These are phyloP conservation scores for Pachysolen tannophilus DNA, from an alignment of 805 yeast species.

Conservation along the genomic window DNA sequence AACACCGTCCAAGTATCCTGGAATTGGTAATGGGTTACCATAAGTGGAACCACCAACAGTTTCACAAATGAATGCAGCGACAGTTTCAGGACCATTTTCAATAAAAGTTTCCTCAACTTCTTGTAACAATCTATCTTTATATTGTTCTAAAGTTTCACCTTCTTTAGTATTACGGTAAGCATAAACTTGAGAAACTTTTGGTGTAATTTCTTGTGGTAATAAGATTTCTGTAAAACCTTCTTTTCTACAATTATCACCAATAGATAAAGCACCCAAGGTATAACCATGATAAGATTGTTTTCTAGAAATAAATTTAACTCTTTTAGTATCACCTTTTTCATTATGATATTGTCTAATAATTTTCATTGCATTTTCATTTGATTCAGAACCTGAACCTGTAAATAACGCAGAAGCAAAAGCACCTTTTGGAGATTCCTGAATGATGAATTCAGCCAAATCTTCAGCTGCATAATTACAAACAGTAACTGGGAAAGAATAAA, in stretches of 20 bases:
- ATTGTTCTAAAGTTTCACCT: constrained; percentile 30
- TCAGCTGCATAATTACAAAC: constrained; percentile 26
- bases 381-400: constrained; percentile 63
- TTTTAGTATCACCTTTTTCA: constrained; percentile 27
- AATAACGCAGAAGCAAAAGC: constrained; percentile 34
- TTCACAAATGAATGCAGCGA: constrained; percentile 34
- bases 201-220: constrained; percentile 15
- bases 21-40: constrained; percentile 35
- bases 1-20: constrained; percentile 37
- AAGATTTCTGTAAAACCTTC: constrained; percentile 21
- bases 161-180: constrained; percentile 25
- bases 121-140: constrained; percentile 26
- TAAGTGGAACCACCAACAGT: constrained; percentile 39
- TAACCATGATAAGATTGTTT: constrained; percentile 38
- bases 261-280: constrained; percentile 35
- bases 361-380: constrained; percentile 66
- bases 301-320: constrained; percentile 29
- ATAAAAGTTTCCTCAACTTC: constrained; percentile 31
- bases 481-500: constrained; percentile 24
- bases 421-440: constrained; percentile 33
- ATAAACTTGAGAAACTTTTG: constrained; percentile 21
- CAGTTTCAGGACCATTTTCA: constrained; percentile 31
- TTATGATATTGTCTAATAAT: constrained; percentile 41
- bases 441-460: constrained; percentile 29
- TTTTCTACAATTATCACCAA: constrained; percentile 27